Evolutionary conservation across 1,284 basidiomycete species (phyloP), one percentile per base, ranked within the genome.

Genomic region (Pseudozyma thailandica): DNA sequence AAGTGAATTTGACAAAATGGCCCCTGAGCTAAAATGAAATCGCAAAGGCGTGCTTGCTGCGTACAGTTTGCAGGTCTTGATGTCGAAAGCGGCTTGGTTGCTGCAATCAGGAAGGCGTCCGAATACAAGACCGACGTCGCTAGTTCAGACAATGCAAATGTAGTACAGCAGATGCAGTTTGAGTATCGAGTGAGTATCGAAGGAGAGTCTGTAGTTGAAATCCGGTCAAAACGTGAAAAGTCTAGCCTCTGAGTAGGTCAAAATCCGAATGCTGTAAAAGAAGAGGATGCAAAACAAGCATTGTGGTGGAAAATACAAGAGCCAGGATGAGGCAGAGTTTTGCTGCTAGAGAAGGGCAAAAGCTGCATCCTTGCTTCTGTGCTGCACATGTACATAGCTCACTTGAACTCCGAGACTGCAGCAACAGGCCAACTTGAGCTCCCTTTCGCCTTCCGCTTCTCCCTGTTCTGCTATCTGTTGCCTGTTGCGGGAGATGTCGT

Each of bases 261-360:
- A n/a, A n/a, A n/a, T n/a, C n/a, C n/a, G n/a, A n/a, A n/a, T n/a
- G n/a, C n/a, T n/a, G n/a, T n/a, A n/a, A n/a, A n/a, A n/a, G n/a
- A n/a, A n/a, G n/a, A n/a, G n/a, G 31, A 33, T 16, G 31, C 31
- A 33, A 33, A 33, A 33, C 31, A 33, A 10, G 31, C 31, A 41
- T 38, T 38, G 39, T 35, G 25, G 62, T 55, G 47, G 56, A 66
- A 48, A 39, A 6, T 66, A 18, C 23, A 48, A 38, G 31, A 59
- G 52, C 63, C 48, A 48, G 53, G 13, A 47, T 15, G 18, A 39
- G 2, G 28, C 42, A 41, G 39, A 23, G n/a, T 9, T 35, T 44
- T 7, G 54, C 62, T 58, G 51, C 62, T 20, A 64, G 55, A 65
- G 62, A 65, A 59, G 56, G 27, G 51, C 18, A 33, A 18, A 31